These are phyloP conservation scores for Yamadazyma taylorii DNA, from an alignment of 1,139 yeast genomes.

Conservation along the genomic window DNA sequence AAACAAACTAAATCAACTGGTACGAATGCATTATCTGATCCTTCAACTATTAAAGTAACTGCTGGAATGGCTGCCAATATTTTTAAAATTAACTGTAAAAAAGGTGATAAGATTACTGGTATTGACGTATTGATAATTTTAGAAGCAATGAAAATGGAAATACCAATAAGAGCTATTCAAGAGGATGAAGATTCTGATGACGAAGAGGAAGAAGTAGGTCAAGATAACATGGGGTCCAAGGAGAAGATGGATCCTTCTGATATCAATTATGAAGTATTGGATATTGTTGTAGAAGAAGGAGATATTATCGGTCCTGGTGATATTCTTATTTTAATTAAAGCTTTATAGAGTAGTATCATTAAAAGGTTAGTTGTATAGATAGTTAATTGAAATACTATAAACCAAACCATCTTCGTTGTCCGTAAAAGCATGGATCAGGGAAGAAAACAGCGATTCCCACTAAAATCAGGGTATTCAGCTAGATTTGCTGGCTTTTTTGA, in stretches of 20 bases:
- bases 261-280: conserved; percentile 1
- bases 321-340: conserved; percentile 1
- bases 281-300: conserved; percentile 3
- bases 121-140: conserved; percentile 32
- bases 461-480: too few species aligned
- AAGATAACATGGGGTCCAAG: too few species aligned
- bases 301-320: conserved; percentile 4
- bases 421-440: too few species aligned
- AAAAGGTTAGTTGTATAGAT: too few species aligned
- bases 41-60: conserved; percentile 1
- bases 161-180: conserved; percentile 22
- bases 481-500: too few species aligned
- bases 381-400: too few species aligned
- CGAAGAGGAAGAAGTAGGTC: background rate
- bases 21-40: conserved; percentile 4
- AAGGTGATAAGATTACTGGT: conserved; percentile 26
- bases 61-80: conserved; percentile 32
- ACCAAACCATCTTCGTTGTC: too few species aligned
- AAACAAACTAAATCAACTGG: background rate
- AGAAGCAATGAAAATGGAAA: conserved; percentile 47
- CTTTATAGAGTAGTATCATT: too few species aligned
- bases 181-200: conserved; percentile 2
- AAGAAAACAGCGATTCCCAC: too few species aligned
- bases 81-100: conserved; percentile 23
- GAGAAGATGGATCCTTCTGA: background rate